Evolutionary conservation across 2,329 filamentous ascomycete species (phyloP), one percentile per base, ranked within the genome.

Genomic region (Fusarium torulosum): DNA sequence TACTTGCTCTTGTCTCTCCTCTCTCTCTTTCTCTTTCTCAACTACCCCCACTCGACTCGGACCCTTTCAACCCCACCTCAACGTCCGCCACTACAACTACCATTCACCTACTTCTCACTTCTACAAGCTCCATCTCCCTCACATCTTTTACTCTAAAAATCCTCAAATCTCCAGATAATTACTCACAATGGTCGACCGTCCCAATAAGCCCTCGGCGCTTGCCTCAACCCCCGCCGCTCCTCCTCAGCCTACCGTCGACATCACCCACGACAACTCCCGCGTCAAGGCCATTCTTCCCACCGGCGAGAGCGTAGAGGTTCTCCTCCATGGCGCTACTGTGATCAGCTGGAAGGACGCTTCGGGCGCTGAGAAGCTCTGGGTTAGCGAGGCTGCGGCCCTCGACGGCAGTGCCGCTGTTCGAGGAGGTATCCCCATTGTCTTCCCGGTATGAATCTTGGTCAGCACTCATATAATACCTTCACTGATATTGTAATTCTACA

Each of bases 261-360:
- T 94, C 75, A 87, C 89, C 27, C 86, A 92, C 73, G 88, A 88
- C 76, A 89, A 89, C 79, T 86, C 86, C 61, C 88, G 88, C 62
- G 90, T 98, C 51, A 86, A 87, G n/a, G 95, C 95, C 33, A 86
- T 85, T 29, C 87, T 98, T 42, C 92, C 94, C 38, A 91, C 93
- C 1, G 94, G 95, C 70, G 94, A 98, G 81, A 92, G 88, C 55
- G 88, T 97, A 70, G 90, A 93, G 69, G 85, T 99, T 37, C 84
- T 97, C 63, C 88, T 98, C n/a, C 92, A 92, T 75, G 96, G 96
- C 59, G 96, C 96, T 13, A 98, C 94, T 1, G 91, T 99, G 46
- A 89, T 92, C 60, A 96, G 91, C 79, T 99, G 96, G 96, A 97
- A 96, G 84, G 90, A 91, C 76, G 86, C 89, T 60, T 84, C 86